phyloP scores from a whole-genome alignment of 176 grass and related monocot genomes.

The Eleusine indica region DNA sequence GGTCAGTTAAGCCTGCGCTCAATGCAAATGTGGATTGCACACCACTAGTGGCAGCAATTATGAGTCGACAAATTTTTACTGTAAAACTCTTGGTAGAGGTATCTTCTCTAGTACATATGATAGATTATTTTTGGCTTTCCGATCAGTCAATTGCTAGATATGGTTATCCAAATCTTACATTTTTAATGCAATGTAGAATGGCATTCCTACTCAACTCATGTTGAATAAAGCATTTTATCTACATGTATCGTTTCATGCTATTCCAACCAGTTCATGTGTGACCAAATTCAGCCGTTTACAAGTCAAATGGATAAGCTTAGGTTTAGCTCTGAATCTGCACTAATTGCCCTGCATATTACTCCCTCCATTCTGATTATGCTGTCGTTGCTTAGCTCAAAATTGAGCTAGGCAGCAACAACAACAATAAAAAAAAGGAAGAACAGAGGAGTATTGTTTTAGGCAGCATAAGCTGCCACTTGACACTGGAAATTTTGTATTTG shows the following conservation, averaged over 20 bases:
- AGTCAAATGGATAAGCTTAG: neutral
- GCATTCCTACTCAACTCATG: neutral
- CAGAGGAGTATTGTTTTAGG: no score
- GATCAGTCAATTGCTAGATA: neutral
- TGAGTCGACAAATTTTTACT: constrained; percentile 58
- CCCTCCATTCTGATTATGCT: no score
- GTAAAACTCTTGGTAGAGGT: constrained; percentile 68
- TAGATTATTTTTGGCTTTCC: neutral
- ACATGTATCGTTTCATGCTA: neutral
- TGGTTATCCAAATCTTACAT: neutral
- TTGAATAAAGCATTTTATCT: neutral
- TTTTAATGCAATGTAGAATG: neutral
- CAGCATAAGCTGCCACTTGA: no score
- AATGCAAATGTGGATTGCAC: constrained; percentile 69
- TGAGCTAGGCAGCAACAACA: no score
- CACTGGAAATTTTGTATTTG: no score
- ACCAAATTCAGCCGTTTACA: neutral
- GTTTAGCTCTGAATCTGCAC: neutral
- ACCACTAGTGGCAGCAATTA: constrained; percentile 62
- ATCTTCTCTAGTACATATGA: neutral
- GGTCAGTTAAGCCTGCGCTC: constrained; percentile 59
- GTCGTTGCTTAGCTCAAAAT: no score
- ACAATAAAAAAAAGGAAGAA: no score
- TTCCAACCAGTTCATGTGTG: neutral
- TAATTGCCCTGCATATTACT: neutral